Conservation (phyloP, 345 rosid species). For the Aegle marmelos region DNA sequence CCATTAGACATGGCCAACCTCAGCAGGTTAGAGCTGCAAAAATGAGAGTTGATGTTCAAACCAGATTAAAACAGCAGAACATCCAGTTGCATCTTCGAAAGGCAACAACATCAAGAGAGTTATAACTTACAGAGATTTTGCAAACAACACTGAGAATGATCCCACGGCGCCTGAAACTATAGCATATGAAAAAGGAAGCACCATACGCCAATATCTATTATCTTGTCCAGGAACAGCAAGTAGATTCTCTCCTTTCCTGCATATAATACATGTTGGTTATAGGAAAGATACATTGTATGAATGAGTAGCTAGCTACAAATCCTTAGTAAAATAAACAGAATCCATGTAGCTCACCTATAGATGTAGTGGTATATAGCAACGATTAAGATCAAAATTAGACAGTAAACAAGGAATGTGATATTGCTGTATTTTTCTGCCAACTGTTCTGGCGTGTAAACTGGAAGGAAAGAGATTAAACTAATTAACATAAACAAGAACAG, state of each 20-base stretch:
- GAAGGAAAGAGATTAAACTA: conserved; percentile 13
- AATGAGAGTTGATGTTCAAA: conserved; percentile 20
- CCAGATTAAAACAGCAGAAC: conserved; percentile 8
- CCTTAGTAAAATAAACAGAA: not conserved
- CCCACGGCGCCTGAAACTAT: conserved; percentile 97
- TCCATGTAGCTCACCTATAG: conserved; percentile 51
- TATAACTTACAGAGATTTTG: conserved; percentile 90
- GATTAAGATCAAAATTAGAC: conserved; percentile 62
- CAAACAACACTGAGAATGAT: conserved; percentile 95
- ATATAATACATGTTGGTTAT: conserved; percentile 14
- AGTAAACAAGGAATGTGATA: conserved; percentile 75
- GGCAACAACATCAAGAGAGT: not conserved
- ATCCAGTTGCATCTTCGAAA: conserved; percentile 2
- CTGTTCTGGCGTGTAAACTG: conserved; percentile 96
- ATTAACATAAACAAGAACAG: not conserved
- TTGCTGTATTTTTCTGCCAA: conserved; percentile 95
- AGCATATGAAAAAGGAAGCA: conserved; percentile 96
- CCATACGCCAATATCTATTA: conserved; percentile 74
- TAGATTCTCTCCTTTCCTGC: conserved; percentile 89
- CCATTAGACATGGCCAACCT: conserved; percentile 89
- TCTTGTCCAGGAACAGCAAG: conserved; percentile 66
- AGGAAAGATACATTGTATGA: not conserved
- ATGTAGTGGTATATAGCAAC: conserved; percentile 71
- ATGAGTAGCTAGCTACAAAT: conserved; percentile 6
- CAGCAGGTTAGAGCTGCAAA: conserved; percentile 82